Percentiles rank a stretch among this genome's conserved stretches.
These are phyloP conservation scores for Aphanomyces astaci DNA, from an alignment of 352 stramenopile species.

Conservation along the genomic window DNA sequence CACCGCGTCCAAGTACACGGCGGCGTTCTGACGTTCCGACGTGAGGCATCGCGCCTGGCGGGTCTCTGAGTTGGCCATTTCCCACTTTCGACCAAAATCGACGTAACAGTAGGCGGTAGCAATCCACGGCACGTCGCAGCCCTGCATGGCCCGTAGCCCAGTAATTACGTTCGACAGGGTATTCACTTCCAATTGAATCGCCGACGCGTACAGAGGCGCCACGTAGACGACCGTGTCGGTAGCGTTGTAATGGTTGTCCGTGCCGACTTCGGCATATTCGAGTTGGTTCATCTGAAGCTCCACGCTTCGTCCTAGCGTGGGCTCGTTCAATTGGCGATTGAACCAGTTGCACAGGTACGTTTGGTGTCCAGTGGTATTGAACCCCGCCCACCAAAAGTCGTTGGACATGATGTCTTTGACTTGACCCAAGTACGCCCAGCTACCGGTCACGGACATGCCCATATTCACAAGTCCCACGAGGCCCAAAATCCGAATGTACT, in stretches of 20 bases:
- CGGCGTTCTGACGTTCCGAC: neutral
- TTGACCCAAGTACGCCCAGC: slow-evolving; percentile 2
- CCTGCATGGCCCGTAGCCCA: slow-evolving; percentile 8
- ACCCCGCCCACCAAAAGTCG: slow-evolving; percentile 15
- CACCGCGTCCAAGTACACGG: slow-evolving; percentile 8
- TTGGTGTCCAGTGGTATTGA: slow-evolving; percentile 16
- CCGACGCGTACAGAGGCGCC: neutral
- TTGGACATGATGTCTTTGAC: slow-evolving; percentile 3
- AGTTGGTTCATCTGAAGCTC: too few species aligned
- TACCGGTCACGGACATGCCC: neutral
- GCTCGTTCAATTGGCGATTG: slow-evolving; percentile 5
- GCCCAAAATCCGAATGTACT: neutral
- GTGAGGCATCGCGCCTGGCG: neutral
- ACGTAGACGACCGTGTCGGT: neutral
- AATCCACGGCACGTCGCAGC: slow-evolving; percentile 19
- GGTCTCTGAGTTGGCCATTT: neutral
- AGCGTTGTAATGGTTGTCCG: neutral
- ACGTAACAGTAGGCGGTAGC: slow-evolving; percentile 15
- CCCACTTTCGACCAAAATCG: slow-evolving; percentile 19
- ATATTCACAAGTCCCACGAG: slow-evolving; percentile 7
- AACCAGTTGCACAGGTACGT: slow-evolving; percentile 20
- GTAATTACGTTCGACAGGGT: slow-evolving; percentile 4
- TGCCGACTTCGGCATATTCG: neutral
- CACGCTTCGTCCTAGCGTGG: too few species aligned
- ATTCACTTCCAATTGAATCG: slow-evolving; percentile 19